Percentiles rank a stretch among this genome's conserved stretches.
Evolutionary conservation across 179 eudicot genomes (phyloP).

Genomic region (Beta lomatogona): DNA sequence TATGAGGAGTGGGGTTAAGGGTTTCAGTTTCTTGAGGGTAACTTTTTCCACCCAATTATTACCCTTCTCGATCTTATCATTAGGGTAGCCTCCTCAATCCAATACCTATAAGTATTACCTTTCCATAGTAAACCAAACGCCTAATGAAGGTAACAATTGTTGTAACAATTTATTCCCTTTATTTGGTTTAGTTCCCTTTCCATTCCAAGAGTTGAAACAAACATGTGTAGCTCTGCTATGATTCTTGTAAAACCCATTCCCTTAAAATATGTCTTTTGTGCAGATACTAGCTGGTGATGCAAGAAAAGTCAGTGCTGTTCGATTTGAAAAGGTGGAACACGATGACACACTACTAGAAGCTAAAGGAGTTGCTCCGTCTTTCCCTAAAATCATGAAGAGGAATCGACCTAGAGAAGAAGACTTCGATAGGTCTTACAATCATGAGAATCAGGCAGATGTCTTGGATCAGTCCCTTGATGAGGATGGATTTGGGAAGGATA

Average conservation of each 20-base stretch:
- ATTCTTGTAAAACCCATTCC: background rate
- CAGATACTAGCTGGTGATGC: conserved; percentile 57
- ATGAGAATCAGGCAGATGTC: conserved; percentile 20
- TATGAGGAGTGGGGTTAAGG: too few species aligned
- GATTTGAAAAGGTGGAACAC: conserved; percentile 42
- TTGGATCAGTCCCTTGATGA: conserved; percentile 7
- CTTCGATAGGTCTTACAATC: conserved; percentile 21
- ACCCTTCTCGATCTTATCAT: too few species aligned
- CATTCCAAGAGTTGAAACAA: too few species aligned
- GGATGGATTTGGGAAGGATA: conserved; percentile 6
- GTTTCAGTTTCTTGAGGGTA: too few species aligned
- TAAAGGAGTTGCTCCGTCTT: conserved; percentile 30
- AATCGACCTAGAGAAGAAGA: conserved; percentile 30
- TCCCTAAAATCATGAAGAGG: conserved; percentile 40
- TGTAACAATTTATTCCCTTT: too few species aligned
- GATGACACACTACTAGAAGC: conserved; percentile 29
- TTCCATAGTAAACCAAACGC: too few species aligned
- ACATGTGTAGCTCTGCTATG: background rate
- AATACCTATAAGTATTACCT: too few species aligned
- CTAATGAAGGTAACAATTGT: too few species aligned
- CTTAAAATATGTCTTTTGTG: conserved; percentile 19
- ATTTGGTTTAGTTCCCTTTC: too few species aligned
- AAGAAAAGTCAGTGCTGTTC: conserved; percentile 49
- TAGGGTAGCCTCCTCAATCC: too few species aligned
- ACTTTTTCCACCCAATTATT: too few species aligned